These are phyloP conservation scores for cucumber (Cucumis sativus) DNA, from an alignment of 306 rosid genomes.

Conservation along the genomic window DNA sequence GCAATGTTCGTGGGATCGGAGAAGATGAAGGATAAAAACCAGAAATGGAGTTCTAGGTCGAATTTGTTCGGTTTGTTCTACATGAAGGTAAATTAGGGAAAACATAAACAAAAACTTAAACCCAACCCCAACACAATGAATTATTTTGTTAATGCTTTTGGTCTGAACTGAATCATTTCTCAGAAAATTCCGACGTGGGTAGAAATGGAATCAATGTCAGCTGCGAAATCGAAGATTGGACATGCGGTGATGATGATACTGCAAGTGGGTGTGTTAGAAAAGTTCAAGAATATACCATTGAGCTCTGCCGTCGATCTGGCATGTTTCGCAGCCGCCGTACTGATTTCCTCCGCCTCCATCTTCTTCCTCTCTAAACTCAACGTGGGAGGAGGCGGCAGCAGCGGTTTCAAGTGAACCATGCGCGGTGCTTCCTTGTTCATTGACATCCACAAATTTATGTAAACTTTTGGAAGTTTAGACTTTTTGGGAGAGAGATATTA, in stretches of 20 bases:
- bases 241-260: constrained; percentile 45
- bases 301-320: constrained; percentile 34
- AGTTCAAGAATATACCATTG: constrained; percentile 29
- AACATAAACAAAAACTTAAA: too few relatives aligned
- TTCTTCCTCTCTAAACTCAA: constrained; percentile 31
- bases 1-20: constrained; percentile 30
- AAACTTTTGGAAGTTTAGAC: background rate
- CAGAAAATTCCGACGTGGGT: constrained; percentile 38
- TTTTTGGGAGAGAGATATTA: background rate
- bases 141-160: background rate
- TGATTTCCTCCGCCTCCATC: constrained; percentile 32
- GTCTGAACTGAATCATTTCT: background rate
- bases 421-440: background rate
- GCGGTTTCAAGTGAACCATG: background rate
- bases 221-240: constrained; percentile 38
- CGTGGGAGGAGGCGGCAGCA: background rate
- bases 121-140: background rate
- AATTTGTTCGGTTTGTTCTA: constrained; percentile 32
- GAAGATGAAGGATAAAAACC: constrained; percentile 9
- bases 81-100: constrained; percentile 22
- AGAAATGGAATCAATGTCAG: constrained; percentile 27
- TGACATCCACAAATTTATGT: background rate
- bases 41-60: constrained; percentile 13
- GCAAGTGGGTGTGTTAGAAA: constrained; percentile 46
- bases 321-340: constrained; percentile 35